Base-by-base conservation (phyloP, 2,329 filamentous ascomycete species). In the Xenoacremonium recifei region DNA sequence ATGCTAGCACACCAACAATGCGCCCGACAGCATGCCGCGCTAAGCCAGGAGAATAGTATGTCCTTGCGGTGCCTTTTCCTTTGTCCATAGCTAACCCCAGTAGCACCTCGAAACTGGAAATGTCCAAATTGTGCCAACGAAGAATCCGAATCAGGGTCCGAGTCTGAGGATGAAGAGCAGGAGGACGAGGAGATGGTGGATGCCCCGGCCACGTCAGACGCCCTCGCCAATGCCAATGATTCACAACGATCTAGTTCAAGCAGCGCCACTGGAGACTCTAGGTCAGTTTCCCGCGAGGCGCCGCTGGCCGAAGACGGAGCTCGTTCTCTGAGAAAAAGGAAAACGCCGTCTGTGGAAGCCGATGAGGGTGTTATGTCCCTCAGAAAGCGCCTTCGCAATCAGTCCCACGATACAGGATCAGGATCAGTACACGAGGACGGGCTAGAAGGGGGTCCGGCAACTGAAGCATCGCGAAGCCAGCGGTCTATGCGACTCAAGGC, bases 1-100 rank as follows among this genome's bases (percentile, higher is more conserved):
- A 67, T 58, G 71, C 62, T 71, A 96, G 92, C 90, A 59, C 92
- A 97, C 72, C 84, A 86, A 64, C 86, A 93, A 77, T 96, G 92
- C 69, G 91, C 89, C 44, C 82, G 85, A 60, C 80, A 86, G 62
- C 79, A 81, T 69, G 65, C 55, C 15, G 62, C 65, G 11, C 57
- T 67, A 57, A 65, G 53, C 18, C 58, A 60, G 35, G 45, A 55
- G 17, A 65, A 65, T 18, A 50, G 65, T 67, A 45, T 42, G 61
- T 52, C 5, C 3, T 6, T 12, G 6, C n/a, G n/a, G n/a, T n/a
- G n/a, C 29, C 32, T n/a, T 6, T 9, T 16, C 5, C 13, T 3
- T 4, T 5, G 11, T 6, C 27, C 15, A 21, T 12, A 23, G 9
- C 51, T 58, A 39, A 58, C 38, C 18, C 5, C 6, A 5, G 2